Base-by-base conservation (phyloP, 1,284 basidiomycete species). In the Pseudozyma hubeiensis region DNA sequence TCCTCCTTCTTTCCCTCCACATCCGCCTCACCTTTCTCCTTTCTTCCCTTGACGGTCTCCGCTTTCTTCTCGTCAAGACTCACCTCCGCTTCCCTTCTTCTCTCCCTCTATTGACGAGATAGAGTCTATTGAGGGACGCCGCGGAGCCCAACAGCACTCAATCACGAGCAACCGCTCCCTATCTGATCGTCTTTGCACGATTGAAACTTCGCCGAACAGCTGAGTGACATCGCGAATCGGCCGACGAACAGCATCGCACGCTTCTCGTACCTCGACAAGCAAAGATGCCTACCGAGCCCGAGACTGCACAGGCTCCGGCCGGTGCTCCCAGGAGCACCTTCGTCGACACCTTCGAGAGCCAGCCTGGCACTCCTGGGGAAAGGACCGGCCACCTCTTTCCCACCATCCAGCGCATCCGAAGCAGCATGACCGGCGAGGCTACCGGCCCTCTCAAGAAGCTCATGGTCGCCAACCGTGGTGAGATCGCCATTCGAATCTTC, bases 401-500 rank as follows among this genome's bases (percentile, higher is more conserved):
- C 30, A 77, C 78, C 48, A 77, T 82, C 47, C 78, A 81, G 66
- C 68, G 75, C 41, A 80, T 80, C 63, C 64, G 79, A 17, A 74
- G 70, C 60, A 68, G 65, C 65, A 72, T 81, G 68, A 60, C 64
- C n/a, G 71, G 64, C 10, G 71, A 72, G 47, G 57, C 62, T 13
- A 59, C 71, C 16, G 74, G 69, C 35, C 75, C 75, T 9, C 64
- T 78, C 49, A 79, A 80, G 68, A 81, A 81, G 68, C 76, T 83
- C 59, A 75, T 83, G 73, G 82, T 83, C 30, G 82, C 82, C 48
- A 83, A 83, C 69, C 77, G 82, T 50, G 82, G 82, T 71, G 81
- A 99, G 91, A 99, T 99, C 85, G 97, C 97, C 34, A 95, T 99
- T 82, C 92, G 97, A 85, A 94, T 99, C 53, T 97, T 99, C 89